Base-by-base conservation (phyloP, 2,329 filamentous ascomycete genomes). In the Aspergillus terreus region DNA sequence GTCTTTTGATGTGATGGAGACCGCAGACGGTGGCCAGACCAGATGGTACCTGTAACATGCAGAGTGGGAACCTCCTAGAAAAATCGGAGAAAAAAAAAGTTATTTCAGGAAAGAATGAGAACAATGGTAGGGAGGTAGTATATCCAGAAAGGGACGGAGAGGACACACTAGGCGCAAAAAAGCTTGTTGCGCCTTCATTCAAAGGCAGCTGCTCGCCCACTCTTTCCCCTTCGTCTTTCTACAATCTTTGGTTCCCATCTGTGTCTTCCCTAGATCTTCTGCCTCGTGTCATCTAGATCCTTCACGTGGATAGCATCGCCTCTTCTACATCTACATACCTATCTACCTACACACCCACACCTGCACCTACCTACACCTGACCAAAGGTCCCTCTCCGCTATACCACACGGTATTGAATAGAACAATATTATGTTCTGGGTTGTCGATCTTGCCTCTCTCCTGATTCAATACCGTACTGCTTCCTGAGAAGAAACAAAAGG, bases 391-490 rank as follows among this genome's bases (percentile, higher is more conserved):
- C 35, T 17, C 17, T 42, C 40, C 19, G 19, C 19, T 19, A 42
- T 19, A 19, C 40, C n/a, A 42, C n/a, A 5, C 40, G 6, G 15
- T 17, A 42, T 42, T 42, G 15, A 42, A 42, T 23, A 21, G 35
- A 38, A 17, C 27, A 51, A 40, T 47, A 60, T 57, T 61, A 61
- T 62, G 60, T 55, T 52, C 49, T 55, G 52, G 52, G 43, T 55
- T 57, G 56, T 50, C 46, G 48, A 32, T 47, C 48, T 51, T 23
- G 33, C 49, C 40, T 55, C 60, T 56, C 58, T 58, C 57, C 50
- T 61, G 17, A 53, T 53, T 32, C 61, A 61, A 30, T 54, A 65
- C 30, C 63, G 60, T 51, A 63, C 61, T 50, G 59, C 56, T 45
- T 64, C 58, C 49, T 64, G 50, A 61, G 47, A 36, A 7, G 6